Evolutionary conservation across 1,284 basidiomycete genomes (phyloP).

Genomic region (Fomitiporia mediterranea): DNA sequence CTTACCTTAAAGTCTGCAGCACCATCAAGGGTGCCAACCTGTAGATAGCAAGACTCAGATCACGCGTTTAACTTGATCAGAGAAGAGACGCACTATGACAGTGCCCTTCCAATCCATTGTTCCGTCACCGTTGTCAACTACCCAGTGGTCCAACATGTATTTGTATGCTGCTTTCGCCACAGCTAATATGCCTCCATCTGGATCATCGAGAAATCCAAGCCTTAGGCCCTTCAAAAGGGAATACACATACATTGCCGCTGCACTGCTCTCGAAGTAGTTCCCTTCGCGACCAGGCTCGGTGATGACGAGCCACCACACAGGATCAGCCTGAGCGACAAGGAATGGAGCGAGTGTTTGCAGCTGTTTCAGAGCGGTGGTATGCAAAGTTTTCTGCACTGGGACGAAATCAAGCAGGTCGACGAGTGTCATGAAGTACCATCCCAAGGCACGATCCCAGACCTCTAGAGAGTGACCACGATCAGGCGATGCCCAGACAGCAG

Average conservation of each 20-base stretch:
- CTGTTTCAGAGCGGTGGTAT: slow-evolving; percentile 29
- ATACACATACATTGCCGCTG: slow-evolving; percentile 44
- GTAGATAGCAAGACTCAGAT: slow-evolving; percentile 2
- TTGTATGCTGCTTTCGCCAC: slow-evolving; percentile 38
- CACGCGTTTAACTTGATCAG: neutral
- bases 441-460: slow-evolving; percentile 45
- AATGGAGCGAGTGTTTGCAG: slow-evolving; percentile 35
- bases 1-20: slow-evolving; percentile 39
- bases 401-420: slow-evolving; percentile 34
- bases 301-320: slow-evolving; percentile 47
- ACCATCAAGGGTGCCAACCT: slow-evolving; percentile 41
- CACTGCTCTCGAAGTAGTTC: slow-evolving; percentile 50
- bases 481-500: slow-evolving; percentile 39
- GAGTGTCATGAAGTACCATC: slow-evolving; percentile 49
- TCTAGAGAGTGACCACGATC: slow-evolving; percentile 45
- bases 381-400: slow-evolving; percentile 28
- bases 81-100: slow-evolving; percentile 33
- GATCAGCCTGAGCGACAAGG: slow-evolving; percentile 38
- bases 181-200: slow-evolving; percentile 31
- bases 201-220: slow-evolving; percentile 37
- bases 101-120: slow-evolving; percentile 43
- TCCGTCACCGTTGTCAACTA: slow-evolving; percentile 38
- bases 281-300: slow-evolving; percentile 41
- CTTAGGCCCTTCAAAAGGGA: slow-evolving; percentile 41
- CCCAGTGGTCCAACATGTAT: slow-evolving; percentile 39